Percentiles rank a stretch among this genome's conserved stretches.
Evolutionary conservation across 2,329 filamentous ascomycete genomes (phyloP).

Genomic region (Trichoderma lentiforme): DNA sequence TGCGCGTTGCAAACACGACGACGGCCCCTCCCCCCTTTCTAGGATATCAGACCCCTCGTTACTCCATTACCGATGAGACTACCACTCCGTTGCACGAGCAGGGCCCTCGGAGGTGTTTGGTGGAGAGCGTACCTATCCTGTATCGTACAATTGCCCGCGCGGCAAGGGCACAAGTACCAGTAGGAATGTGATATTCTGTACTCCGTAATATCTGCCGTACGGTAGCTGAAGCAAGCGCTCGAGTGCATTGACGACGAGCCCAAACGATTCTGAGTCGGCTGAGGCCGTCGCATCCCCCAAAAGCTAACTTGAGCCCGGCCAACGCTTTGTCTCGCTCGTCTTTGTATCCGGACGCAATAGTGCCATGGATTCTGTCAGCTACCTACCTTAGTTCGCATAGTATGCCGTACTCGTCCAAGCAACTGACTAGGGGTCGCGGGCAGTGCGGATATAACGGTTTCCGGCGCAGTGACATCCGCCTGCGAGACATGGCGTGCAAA

Average conservation of each 20-base stretch:
- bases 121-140: background rate
- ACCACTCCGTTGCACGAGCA: background rate
- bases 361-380: background rate
- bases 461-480: conserved; percentile 2
- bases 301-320: background rate
- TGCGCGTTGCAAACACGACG: background rate
- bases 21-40: conserved; percentile 2
- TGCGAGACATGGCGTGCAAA: conserved; percentile 10
- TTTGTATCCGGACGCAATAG: background rate
- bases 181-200: background rate
- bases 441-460: conserved; percentile 7
- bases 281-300: conserved; percentile 1
- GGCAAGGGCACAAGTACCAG: background rate
- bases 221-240: conserved; percentile 1
- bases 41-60: background rate
- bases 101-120: background rate
- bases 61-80: background rate
- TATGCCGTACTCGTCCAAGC: background rate
- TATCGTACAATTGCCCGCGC: background rate
- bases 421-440: background rate
- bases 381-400: conserved; percentile 1
- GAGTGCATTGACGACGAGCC: background rate
- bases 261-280: background rate
- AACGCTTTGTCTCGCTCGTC: background rate
- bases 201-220: background rate